Conservation (phyloP, 2,329 filamentous ascomycete genomes). For the Pestalotiopsis sp. region DNA sequence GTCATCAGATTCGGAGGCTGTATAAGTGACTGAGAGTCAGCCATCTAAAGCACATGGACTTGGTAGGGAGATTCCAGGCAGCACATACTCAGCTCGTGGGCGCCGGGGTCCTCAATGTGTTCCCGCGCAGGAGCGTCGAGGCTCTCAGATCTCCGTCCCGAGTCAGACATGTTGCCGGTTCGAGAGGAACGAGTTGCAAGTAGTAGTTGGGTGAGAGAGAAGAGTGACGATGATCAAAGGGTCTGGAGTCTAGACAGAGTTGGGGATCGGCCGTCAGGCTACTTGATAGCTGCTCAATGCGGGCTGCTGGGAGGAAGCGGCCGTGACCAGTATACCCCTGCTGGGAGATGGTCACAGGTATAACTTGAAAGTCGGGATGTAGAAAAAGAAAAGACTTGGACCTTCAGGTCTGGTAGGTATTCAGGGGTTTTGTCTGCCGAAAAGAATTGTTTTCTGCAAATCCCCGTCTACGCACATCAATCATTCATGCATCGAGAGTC, state of each 20-base stretch:
- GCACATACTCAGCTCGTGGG: constrained; percentile 58
- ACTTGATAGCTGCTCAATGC: background rate
- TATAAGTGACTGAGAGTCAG: background rate
- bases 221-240: background rate
- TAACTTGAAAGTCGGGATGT: background rate
- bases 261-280: background rate
- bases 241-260: background rate
- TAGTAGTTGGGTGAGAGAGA: background rate
- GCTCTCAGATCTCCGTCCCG: constrained; percentile 28
- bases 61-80: background rate
- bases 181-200: background rate
- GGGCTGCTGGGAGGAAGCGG: background rate
- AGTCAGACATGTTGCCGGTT: constrained; percentile 25
- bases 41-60: background rate
- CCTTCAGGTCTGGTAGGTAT: background rate
- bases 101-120: constrained; percentile 57
- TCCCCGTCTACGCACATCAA: background rate
- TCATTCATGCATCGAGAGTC: background rate
- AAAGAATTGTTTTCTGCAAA: background rate
- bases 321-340: background rate
- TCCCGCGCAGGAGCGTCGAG: constrained; percentile 35
- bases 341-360: background rate
- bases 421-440: background rate
- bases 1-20: constrained; percentile 64
- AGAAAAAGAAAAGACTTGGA: background rate